These are phyloP conservation scores for Podila epigama DNA, from an alignment of 192 early-diverging fungal species.

Conservation along the genomic window DNA sequence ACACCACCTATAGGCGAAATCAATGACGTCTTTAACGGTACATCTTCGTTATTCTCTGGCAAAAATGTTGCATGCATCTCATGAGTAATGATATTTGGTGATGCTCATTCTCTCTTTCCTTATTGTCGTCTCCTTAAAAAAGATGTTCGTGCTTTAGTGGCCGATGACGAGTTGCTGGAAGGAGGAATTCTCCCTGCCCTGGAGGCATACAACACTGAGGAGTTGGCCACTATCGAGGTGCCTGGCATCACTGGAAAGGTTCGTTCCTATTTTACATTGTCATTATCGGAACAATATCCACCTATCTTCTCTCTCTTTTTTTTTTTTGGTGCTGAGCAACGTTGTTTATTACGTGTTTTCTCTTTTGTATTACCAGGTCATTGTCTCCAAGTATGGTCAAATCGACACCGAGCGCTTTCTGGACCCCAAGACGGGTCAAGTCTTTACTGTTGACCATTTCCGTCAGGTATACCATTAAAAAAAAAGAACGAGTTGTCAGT, in stretches of 20 bases:
- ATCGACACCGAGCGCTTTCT: conserved; percentile 72
- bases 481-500: not conserved
- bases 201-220: conserved; percentile 86
- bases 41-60: no score
- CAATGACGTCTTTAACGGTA: conserved; percentile 96
- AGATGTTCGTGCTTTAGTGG: conserved; percentile 91
- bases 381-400: conserved; percentile 79
- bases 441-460: conserved; percentile 86
- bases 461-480: no score
- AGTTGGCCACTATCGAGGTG: conserved; percentile 75
- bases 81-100: conserved; percentile 1
- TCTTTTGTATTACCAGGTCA: conserved; percentile 57
- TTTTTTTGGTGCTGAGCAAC: not conserved
- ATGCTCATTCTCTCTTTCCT: no score
- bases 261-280: not conserved
- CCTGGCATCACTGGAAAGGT: conserved; percentile 71
- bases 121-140: no score
- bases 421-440: conserved; percentile 74
- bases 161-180: conserved; percentile 78
- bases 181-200: conserved; percentile 71
- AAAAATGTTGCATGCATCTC: not conserved
- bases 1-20: conserved; percentile 66
- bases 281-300: not conserved
- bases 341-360: not conserved
- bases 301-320: not conserved